Evolutionary conservation across 176 grass and related monocot species (phyloP).

Genomic region (Cocos nucifera): DNA sequence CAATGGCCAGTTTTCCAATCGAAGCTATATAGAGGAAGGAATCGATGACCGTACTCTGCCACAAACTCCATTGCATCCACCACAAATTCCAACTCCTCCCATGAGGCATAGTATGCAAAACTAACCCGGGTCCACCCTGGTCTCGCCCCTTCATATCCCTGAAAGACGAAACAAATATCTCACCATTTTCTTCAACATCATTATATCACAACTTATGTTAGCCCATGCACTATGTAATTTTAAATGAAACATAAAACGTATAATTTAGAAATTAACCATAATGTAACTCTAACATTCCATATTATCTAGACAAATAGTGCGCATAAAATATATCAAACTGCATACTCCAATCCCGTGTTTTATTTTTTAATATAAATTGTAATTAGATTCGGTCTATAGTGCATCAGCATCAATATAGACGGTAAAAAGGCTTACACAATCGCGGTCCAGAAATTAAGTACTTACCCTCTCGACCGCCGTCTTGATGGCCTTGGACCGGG

Average conservation of each 20-base stretch:
- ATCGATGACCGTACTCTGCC: conserved; percentile 41
- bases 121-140: conserved; percentile 79
- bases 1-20: conserved; percentile 60
- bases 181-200: neutral
- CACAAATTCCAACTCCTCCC: conserved; percentile 62
- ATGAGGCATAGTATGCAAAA: conserved; percentile 58
- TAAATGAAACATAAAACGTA: too few relatives aligned
- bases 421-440: too few relatives aligned
- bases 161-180: neutral
- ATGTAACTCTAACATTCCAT: too few relatives aligned
- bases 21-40: conserved; percentile 51
- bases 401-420: too few relatives aligned
- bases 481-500: conserved; percentile 43
- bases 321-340: too few relatives aligned
- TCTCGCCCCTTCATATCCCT: conserved; percentile 68
- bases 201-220: neutral
- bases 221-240: too few relatives aligned
- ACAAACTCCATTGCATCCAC: conserved; percentile 48
- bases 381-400: too few relatives aligned
- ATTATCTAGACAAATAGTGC: too few relatives aligned
- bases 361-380: too few relatives aligned
- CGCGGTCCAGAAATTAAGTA: too few relatives aligned
- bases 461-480: conserved; percentile 42
- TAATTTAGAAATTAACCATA: too few relatives aligned
- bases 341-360: too few relatives aligned